These are phyloP conservation scores for Martiniozyma asiatica DNA, from an alignment of 1,139 yeast genomes.

Conservation along the genomic window DNA sequence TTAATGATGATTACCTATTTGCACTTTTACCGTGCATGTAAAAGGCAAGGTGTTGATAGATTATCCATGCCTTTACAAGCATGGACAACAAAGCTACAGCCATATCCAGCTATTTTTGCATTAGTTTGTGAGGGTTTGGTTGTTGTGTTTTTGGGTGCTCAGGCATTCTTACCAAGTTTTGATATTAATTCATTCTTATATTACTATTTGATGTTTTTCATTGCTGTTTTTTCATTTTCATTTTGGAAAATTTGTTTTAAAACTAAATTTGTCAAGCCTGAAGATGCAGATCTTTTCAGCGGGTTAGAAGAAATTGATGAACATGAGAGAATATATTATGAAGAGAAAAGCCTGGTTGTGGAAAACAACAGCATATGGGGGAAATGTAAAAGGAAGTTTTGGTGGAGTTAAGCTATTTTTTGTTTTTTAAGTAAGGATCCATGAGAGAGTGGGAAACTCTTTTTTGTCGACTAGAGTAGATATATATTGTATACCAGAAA, in stretches of 20 bases:
- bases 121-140: conserved; percentile 19
- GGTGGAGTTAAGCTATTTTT: conserved; percentile 2
- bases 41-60: conserved; percentile 29
- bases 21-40: conserved; percentile 33
- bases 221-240: conserved; percentile 24
- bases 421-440: not conserved
- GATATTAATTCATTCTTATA: conserved; percentile 30
- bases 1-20: conserved; percentile 36
- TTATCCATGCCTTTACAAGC: conserved; percentile 27
- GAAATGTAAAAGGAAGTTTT: conserved; percentile 1
- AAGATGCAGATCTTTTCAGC: conserved; percentile 33
- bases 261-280: conserved; percentile 30
- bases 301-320: conserved; percentile 18
- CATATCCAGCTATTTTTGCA: conserved; percentile 31
- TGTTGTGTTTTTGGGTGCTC: conserved; percentile 31
- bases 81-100: conserved; percentile 29
- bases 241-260: conserved; percentile 30
- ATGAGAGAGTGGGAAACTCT: too few relatives aligned
- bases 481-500: too few relatives aligned
- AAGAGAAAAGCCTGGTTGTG: conserved; percentile 1
- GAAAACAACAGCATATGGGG: conserved; percentile 1
- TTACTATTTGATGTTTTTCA: conserved; percentile 32
- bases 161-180: conserved; percentile 32
- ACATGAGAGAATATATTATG: conserved; percentile 12
- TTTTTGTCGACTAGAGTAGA: too few relatives aligned